Evolutionary conservation across 352 stramenopile genomes (phyloP), one percentile per base, ranked within the genome.

Genomic region (Globisporangium iwayamae): DNA sequence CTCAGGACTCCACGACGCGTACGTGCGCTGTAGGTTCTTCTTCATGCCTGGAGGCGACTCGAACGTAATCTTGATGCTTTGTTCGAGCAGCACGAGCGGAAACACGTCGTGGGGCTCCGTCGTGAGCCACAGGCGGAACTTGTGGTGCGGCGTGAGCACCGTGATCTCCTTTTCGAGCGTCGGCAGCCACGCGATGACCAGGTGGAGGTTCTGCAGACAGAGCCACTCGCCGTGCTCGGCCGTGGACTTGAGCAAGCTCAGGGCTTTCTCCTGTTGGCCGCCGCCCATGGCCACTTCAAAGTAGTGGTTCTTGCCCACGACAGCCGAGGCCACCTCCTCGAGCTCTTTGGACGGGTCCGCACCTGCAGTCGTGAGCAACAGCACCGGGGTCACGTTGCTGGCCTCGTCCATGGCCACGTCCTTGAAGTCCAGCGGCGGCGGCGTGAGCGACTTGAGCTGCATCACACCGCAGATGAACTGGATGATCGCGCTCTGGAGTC

Each of bases 191-290:
- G 87, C 85, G 38, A 98, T 76, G 6, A 99, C 94, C 2, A 99
- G 75, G 65, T 98, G 96, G 41, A 99, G 71, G 68, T 99, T 99
- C 70, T 98, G 97, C 0, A 99, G 76, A 75, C 96, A 99, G 5
- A 99, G 65, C 94, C 95, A 99, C 54, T 97, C 84, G 32, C 95
- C 96, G 47, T 89, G 74, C 62, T 96, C 76, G 0, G 85, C 77
- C 8, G 85, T 82, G 2, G 74, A 80, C 13, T 87, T 81, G 16
- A 98, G 65, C 52, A 98, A 58, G 18, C 71, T 75, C 18, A 98
- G 66, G 1, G 94, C 94, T 22, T 95, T 92, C 36, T 98, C 93
- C 61, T 98, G 89, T 63, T 98, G 91, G 0, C 94, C 96, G 36
- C 93, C 96, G 25, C 95, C 96, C 95, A 98, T 98, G 0, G 96